Evolutionary conservation across 129 eudicot species (phyloP).

Genomic region (sunflower (Helianthus annuus)): DNA sequence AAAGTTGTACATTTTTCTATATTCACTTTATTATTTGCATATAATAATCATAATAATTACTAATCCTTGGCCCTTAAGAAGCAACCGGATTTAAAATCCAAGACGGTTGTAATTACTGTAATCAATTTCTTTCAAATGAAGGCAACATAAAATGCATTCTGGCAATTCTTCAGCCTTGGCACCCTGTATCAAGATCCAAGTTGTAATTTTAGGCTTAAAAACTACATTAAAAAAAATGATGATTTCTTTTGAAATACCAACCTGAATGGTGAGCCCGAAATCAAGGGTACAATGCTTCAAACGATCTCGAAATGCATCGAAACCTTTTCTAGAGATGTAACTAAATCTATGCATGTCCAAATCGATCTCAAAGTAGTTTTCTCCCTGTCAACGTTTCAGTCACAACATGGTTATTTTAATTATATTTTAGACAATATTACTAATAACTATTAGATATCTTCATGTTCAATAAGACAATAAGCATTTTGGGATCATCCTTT

Average conservation of each 20-base stretch:
- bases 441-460: background rate
- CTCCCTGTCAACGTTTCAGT: conserved; percentile 50
- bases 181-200: conserved; percentile 54
- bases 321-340: conserved; percentile 80
- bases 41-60: conserved; percentile 7
- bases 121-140: conserved; percentile 76
- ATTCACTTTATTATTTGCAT: conserved; percentile 23
- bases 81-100: conserved; percentile 35
- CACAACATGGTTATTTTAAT: background rate
- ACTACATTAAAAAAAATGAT: background rate
- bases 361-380: conserved; percentile 84
- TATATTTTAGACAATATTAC: background rate
- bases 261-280: conserved; percentile 93
- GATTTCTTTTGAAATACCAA: conserved; percentile 3
- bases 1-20: conserved; percentile 35
- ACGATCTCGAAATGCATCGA: conserved; percentile 76
- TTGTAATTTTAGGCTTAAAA: background rate
- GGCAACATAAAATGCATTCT: conserved; percentile 75
- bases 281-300: conserved; percentile 65
- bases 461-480: background rate
- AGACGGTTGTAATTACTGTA: conserved; percentile 63
- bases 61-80: conserved; percentile 7
- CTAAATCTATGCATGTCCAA: conserved; percentile 93
- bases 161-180: conserved; percentile 88
- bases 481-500: background rate